phyloP scores from a whole-genome alignment of 1,284 basidiomycete species.

The Marasmius oreades region DNA sequence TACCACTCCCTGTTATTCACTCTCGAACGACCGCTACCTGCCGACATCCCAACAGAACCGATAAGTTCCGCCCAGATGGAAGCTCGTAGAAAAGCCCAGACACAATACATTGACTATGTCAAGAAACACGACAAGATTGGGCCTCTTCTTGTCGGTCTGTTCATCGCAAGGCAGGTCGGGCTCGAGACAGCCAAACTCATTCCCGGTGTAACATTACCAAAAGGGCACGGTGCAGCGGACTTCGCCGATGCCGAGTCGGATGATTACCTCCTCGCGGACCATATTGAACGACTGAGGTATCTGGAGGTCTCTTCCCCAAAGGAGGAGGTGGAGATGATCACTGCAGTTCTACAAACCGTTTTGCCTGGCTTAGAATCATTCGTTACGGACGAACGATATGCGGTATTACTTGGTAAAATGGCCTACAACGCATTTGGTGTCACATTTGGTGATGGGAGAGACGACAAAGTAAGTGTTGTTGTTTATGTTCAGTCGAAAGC shows the following conservation, averaged over 20 bases:
- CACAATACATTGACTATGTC: slow-evolving; percentile 51
- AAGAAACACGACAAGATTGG: slow-evolving; percentile 42
- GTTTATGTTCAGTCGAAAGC: background rate
- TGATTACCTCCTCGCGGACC: slow-evolving; percentile 66
- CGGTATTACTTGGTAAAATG: slow-evolving; percentile 65
- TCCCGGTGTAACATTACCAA: slow-evolving; percentile 19
- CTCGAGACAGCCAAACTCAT: slow-evolving; percentile 55
- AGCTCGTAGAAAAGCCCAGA: slow-evolving; percentile 55
- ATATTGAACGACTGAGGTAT: slow-evolving; percentile 69
- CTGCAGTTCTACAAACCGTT: slow-evolving; percentile 53
- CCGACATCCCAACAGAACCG: slow-evolving; percentile 39
- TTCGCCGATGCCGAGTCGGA: slow-evolving; percentile 46
- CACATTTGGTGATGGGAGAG: slow-evolving; percentile 57
- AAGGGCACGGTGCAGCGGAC: slow-evolving; percentile 23
- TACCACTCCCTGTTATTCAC: slow-evolving; percentile 71
- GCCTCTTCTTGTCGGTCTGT: slow-evolving; percentile 61
- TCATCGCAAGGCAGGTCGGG: slow-evolving; percentile 67
- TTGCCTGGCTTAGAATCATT: slow-evolving; percentile 71
- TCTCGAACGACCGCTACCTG: slow-evolving; percentile 56
- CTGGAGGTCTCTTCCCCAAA: slow-evolving; percentile 48
- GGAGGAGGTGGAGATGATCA: slow-evolving; percentile 51
- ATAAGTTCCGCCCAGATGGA: slow-evolving; percentile 29
- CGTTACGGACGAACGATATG: slow-evolving; percentile 59
- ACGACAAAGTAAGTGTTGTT: slow-evolving; percentile 53
- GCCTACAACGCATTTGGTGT: slow-evolving; percentile 74